phyloP scores from a whole-genome alignment of 1,284 basidiomycete species.

The Fomitopsis palustris region DNA sequence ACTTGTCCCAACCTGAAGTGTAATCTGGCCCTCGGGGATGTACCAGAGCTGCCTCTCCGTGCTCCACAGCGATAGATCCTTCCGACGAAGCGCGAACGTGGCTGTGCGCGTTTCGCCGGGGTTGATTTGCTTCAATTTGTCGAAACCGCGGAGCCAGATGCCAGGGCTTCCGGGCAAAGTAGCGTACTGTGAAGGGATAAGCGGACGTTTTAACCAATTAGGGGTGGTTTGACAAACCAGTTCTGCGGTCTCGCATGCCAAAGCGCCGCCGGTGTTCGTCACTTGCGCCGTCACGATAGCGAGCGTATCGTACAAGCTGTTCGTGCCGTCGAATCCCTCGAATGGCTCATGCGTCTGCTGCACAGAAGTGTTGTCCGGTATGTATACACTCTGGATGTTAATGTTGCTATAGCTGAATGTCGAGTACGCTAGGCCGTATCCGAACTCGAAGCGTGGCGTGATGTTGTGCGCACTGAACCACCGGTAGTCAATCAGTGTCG shows the following conservation, averaged over 20 bases:
- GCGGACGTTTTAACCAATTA: too few relatives aligned
- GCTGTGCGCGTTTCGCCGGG: slow-evolving; percentile 46
- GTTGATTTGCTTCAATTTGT: slow-evolving; percentile 42
- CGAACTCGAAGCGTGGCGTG: slow-evolving; percentile 36
- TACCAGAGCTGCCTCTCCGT: slow-evolving; percentile 26
- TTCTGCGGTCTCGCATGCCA: slow-evolving; percentile 30
- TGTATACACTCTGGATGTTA: background rate
- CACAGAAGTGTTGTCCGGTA: background rate
- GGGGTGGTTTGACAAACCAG: slow-evolving; percentile 4
- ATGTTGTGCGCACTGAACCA: slow-evolving; percentile 18
- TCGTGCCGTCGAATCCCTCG: slow-evolving; percentile 26
- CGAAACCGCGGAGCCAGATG: slow-evolving; percentile 63
- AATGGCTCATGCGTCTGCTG: slow-evolving; percentile 21
- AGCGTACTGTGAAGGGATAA: slow-evolving; percentile 62
- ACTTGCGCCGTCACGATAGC: slow-evolving; percentile 28
- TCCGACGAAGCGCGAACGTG: slow-evolving; percentile 56
- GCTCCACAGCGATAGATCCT: slow-evolving; percentile 44
- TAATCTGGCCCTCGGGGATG: slow-evolving; percentile 20
- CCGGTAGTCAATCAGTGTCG: background rate
- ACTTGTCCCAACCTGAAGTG: slow-evolving; percentile 27
- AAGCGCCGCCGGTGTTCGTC: slow-evolving; percentile 31
- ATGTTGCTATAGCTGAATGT: slow-evolving; percentile 35
- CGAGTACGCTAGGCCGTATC: slow-evolving; percentile 40
- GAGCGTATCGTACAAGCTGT: slow-evolving; percentile 18
- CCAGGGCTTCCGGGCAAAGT: slow-evolving; percentile 19